Evolutionary conservation across 768 basidiomycete species (phyloP).

Genomic region (Tylopilus cervinicoccineus): DNA sequence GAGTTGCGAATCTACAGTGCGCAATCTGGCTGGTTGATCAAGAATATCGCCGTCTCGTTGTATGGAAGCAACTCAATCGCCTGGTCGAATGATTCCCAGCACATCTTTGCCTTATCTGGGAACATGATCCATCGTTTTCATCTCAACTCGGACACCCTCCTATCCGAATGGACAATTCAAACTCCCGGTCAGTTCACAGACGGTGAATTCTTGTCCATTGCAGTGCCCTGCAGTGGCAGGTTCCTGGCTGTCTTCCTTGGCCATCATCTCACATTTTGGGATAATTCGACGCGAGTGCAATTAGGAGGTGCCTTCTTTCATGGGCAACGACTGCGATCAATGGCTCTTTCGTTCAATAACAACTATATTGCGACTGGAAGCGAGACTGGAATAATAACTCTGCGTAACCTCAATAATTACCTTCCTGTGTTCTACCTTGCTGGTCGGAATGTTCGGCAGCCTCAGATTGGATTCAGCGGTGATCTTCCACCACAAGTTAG

Average conservation of each 20-base stretch:
- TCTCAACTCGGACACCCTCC: too few relatives aligned
- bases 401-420: background rate
- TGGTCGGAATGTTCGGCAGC: background rate
- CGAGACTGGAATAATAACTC: background rate
- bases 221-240: background rate
- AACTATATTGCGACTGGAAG: background rate
- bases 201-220: background rate
- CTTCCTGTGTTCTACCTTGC: background rate
- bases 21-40: background rate
- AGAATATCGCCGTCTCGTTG: background rate
- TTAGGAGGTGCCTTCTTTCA: background rate
- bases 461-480: too few relatives aligned
- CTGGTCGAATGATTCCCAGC: background rate
- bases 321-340: background rate
- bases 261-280: background rate
- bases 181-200: background rate
- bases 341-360: background rate
- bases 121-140: too few relatives aligned
- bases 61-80: background rate
- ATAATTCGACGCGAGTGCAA: background rate
- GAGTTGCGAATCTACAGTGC: conserved; percentile 1
- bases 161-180: background rate
- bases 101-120: background rate
- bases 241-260: background rate
- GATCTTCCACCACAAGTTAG: background rate